Percentiles rank a stretch among this genome's conserved stretches.
Conservation (phyloP, 768 basidiomycete species). For the Calvatia gigantea region DNA sequence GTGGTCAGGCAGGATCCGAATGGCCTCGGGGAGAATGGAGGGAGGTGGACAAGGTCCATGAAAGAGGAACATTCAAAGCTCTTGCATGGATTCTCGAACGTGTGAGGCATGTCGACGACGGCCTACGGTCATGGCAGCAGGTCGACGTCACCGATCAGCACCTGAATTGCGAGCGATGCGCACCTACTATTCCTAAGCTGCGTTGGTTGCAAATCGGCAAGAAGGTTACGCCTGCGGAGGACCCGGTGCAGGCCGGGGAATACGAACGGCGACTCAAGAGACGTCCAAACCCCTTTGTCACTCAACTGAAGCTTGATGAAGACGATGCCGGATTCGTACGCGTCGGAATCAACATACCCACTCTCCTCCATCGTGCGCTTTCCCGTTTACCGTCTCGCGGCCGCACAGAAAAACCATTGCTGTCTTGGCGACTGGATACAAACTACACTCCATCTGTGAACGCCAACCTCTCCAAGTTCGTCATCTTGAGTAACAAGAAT, state of each 20-base stretch:
- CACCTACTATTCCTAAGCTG: conserved; percentile 72
- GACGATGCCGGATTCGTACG: conserved; percentile 66
- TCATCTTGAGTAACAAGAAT: conserved; percentile 67
- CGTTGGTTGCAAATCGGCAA: conserved; percentile 67
- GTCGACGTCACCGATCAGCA: conserved; percentile 42
- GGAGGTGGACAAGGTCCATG: conserved; percentile 84
- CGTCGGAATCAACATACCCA: conserved; percentile 85
- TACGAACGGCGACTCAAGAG: conserved; percentile 87
- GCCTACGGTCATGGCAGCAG: conserved; percentile 65
- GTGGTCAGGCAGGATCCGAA: conserved; percentile 65
- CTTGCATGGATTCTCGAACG: conserved; percentile 88
- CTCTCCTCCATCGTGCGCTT: conserved; percentile 82
- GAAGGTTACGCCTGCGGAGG: conserved; percentile 71
- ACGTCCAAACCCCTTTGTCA: conserved; percentile 83
- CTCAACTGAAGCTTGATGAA: conserved; percentile 70
- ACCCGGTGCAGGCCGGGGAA: conserved; percentile 80
- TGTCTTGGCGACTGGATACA: conserved; percentile 84
- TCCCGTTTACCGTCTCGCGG: conserved; percentile 67
- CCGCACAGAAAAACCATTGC: conserved; percentile 40
- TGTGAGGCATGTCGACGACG: conserved; percentile 68
- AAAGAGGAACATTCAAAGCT: conserved; percentile 74
- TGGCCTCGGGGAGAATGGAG: conserved; percentile 76
- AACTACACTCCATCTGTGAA: conserved; percentile 67
- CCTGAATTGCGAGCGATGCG: conserved; percentile 72
- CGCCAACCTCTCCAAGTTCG: conserved; percentile 59